A percentile compares a stretch with the other conserved stretches of the same genome.
These are phyloP conservation scores for Tardiomyces blankii DNA, from an alignment of 1,139 yeast genomes.

Conservation along the genomic window DNA sequence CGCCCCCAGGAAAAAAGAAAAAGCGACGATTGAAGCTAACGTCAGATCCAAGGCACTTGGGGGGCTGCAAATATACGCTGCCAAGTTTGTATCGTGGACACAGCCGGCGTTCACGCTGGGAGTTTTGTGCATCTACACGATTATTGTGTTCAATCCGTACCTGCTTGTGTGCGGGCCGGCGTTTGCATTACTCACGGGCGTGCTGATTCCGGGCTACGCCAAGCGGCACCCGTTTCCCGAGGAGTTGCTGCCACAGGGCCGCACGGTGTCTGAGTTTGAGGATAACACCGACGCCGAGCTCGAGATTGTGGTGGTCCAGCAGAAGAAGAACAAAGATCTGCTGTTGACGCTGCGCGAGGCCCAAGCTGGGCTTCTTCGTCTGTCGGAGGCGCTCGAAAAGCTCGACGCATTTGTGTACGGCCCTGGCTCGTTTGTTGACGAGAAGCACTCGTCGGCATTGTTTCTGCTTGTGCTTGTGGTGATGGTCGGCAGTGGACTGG, in stretches of 20 bases:
- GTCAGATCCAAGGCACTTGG: slow-evolving; percentile 12
- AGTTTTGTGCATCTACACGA: slow-evolving; percentile 21
- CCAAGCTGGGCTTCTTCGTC: slow-evolving; percentile 49
- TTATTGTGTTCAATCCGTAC: slow-evolving; percentile 50
- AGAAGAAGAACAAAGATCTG: slow-evolving; percentile 12
- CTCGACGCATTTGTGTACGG: slow-evolving; percentile 49
- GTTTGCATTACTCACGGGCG: slow-evolving; percentile 41
- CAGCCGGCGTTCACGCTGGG: slow-evolving; percentile 24
- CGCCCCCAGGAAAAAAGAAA: neutral
- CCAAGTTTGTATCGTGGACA: slow-evolving; percentile 20
- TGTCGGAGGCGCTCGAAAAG: slow-evolving; percentile 40
- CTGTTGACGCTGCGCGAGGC: slow-evolving; percentile 48
- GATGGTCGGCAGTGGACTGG: slow-evolving; percentile 33
- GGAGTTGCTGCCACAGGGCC: slow-evolving; percentile 3
- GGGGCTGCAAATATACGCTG: slow-evolving; percentile 14
- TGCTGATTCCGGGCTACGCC: slow-evolving; percentile 62
- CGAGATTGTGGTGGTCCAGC: slow-evolving; percentile 2
- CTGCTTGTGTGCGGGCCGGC: slow-evolving; percentile 56
- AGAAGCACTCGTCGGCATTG: slow-evolving; percentile 47
- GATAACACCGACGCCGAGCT: slow-evolving; percentile 7
- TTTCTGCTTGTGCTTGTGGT: slow-evolving; percentile 37
- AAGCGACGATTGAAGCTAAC: slow-evolving; percentile 1
- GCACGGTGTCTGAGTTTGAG: slow-evolving; percentile 3
- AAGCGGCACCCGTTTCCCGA: slow-evolving; percentile 42
- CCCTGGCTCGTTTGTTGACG: slow-evolving; percentile 65